Evolutionary conservation across 805 yeast genomes (phyloP), one percentile per base, ranked within the genome.

Genomic region (Wickerhamiella allomyrinae): DNA sequence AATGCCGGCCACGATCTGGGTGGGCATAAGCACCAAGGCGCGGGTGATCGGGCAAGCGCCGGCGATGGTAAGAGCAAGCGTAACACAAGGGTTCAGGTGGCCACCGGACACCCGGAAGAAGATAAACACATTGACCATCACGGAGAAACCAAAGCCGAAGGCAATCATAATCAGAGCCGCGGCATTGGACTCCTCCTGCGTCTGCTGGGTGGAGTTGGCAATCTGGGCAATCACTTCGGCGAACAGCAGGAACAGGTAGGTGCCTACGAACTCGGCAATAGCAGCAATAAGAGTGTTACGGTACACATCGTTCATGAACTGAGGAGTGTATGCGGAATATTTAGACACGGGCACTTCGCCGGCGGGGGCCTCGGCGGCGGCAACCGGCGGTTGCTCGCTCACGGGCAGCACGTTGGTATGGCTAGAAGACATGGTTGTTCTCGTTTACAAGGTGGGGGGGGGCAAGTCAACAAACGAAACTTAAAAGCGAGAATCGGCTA

Each of bases 1-100:
- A 77, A 84, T 79, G 62, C 94, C 94, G 41, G 81, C 94, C 58
- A 82, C 62, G 56, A 83, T 58, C 66, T 84, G 94, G 33, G 87
- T 51, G 42, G 77, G 37, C 61, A 73, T 62, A 76, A 79, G 74
- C 43, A 79, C 58, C 19, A 67, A 59, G 51, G 80, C 87, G 60
- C 91, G 74, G 24, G 79, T 46, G 43, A 86, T 84, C 34, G 84
- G 71, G 46, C 80, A 70, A 42, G 84, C 89, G 49, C 81, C 71
- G 17, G 82, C 78, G 35, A 80, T 63, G n/a, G 76, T 70, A 57
- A 84, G 66, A 22, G 86, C 66, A 33, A 82, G 67, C 19, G 94
- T 78, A 34, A 84, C 94, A 40, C 91, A 89, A 10, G 95, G 95
- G 67, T 84, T 84, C 59, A 84, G 71, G 66, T 81, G 82, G 67